A percentile compares a stretch with the other conserved stretches of the same genome.
These are phyloP conservation scores for Colletotrichum sp. DNA, from an alignment of 2,329 filamentous ascomycete species.

Conservation along the genomic window DNA sequence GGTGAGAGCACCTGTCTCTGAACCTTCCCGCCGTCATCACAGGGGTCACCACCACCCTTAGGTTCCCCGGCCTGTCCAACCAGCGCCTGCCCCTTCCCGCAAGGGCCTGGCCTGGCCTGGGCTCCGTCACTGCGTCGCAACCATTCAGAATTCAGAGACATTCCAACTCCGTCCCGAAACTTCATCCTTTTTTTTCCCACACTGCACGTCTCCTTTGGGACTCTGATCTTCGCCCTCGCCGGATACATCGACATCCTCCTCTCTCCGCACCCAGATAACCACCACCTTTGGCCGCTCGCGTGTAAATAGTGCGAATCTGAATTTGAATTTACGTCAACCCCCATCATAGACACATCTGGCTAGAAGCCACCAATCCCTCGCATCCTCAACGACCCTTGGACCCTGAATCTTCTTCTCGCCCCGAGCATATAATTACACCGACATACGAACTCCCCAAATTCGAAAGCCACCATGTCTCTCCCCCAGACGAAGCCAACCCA, in stretches of 20 bases:
- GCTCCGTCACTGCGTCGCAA: background rate
- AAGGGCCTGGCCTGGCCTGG: background rate
- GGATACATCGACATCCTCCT: background rate
- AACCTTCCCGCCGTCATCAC: background rate
- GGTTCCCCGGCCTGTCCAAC: background rate
- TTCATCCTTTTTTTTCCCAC: background rate
- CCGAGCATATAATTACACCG: background rate
- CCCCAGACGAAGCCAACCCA: constrained; percentile 46
- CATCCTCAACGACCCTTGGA: background rate
- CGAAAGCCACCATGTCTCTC: constrained; percentile 46
- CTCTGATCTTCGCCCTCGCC: background rate
- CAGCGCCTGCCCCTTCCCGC: background rate
- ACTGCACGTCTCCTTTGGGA: background rate
- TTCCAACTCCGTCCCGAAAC: constrained; percentile 3
- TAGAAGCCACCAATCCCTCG: background rate
- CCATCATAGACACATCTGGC: background rate
- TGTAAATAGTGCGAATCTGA: background rate
- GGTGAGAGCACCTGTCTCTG: background rate
- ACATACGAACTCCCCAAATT: constrained; percentile 19
- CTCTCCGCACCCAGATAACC: background rate
- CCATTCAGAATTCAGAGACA: constrained; percentile 17
- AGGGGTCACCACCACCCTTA: background rate
- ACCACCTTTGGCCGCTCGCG: background rate
- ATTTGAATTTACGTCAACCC: background rate
- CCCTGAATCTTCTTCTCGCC: background rate